Evolutionary conservation across 495 filamentous ascomycete genomes (phyloP), one percentile per base, ranked within the genome.

Genomic region (Aspergillus ostianus): DNA sequence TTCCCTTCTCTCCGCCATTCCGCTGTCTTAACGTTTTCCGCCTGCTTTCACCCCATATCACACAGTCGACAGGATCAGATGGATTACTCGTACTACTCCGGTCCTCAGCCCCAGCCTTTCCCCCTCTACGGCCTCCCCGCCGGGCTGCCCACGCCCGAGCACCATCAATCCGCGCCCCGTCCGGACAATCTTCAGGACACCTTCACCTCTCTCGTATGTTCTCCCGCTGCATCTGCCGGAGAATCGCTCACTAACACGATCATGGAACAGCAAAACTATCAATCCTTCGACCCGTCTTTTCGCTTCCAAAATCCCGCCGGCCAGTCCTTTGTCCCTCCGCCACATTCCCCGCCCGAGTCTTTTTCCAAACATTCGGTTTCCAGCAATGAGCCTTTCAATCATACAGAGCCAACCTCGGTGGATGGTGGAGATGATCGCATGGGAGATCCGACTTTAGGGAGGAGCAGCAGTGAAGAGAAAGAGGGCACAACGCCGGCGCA

Each of bases 401-500:
- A 58, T 13, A 47, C 56, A 23, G 69, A 68, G 27, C 64, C 63
- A 3, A 53, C 61, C 3, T 70, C 72, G 41, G 67, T 69, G 8
- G 78, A 80, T 23, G 69, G 63, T 21, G 73, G 71, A 36, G 73
- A 76, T 15, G 65, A 67, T 12, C 64, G 68, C 4, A 61, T 63
- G 23, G 55, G 59, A 23, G 69, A 75, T 53, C 62, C 59, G 17
- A 59, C 56, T 10, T 47, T 69, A 18, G 68, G 57, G 15, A 67
- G 76, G 18, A 80, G 80, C 57, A 80, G 77, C 61, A 87, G 85
- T 58, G 85, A 88, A 52, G 85, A 88, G 77, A 81, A 91, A 76
- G 85, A 90, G 26, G 81, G 83, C 44, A 70, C 87, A 67, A 91
- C 86, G 32, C 91, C 91, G 0, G 90, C 90, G 23, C 91, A 96